Base-by-base conservation (phyloP, 2,329 filamentous ascomycete genomes). In the Trichoderma harzianum region DNA sequence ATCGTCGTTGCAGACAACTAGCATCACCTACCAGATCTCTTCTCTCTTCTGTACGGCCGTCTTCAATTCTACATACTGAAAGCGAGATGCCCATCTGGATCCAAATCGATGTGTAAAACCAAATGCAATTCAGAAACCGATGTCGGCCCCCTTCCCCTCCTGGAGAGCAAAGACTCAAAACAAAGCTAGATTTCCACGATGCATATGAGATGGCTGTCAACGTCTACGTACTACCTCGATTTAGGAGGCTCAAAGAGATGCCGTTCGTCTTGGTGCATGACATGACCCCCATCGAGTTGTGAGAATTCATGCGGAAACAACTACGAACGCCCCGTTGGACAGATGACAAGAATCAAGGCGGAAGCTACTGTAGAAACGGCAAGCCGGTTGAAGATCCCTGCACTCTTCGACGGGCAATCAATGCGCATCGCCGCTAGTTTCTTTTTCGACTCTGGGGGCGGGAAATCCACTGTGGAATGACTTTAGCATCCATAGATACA, bases 1-100 rank as follows among this genome's bases (percentile, higher is more conserved):
- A 8, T 39, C 7, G 7, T 39, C 16, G 36, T 39, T 18, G 36
- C 16, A 18, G 36, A 39, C 36, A 7, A 39, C 0, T 0, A 18
- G 16, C 7, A n/a, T n/a, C 3, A 43, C 16, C 39, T 0, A 10
- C 39, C 3, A n/a, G 39, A 10, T 0, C 3, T 10, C 2, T 43
- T 10, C 7, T 4, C 36, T 39, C 14, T 43, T 43, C 16, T 43
- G 7, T n/a, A 43, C 7, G 2, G 5, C 1, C 3, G 4, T 43
- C 16, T 43, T 43, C 16, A 7, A 18, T 43, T 16, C 18, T 16
- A 6, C 32, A 12, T 34, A 3, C 3, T 43, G 7, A 43, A 3
- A 18, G 0, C 36, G 0, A 43, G 36, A 43, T 43, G 16, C 36
- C 8, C 1, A 43, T 5, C 3, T 43, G 3, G 39, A 43, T 43